Conservation (phyloP, 1,284 basidiomycete genomes). For the Athelia psychrophila region DNA sequence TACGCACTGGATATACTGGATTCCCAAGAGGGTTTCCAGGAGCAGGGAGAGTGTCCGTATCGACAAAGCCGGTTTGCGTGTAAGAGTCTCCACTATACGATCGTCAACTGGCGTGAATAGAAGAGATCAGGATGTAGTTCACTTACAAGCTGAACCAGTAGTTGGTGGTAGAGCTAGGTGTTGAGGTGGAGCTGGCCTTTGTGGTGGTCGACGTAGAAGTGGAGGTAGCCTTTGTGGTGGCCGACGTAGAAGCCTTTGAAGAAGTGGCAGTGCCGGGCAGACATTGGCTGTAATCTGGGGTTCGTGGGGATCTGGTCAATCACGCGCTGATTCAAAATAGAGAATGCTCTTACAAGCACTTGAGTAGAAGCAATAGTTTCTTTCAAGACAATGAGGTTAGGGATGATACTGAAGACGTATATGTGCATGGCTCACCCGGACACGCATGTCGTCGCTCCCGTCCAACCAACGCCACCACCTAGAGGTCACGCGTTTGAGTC, state of each 20-base stretch:
- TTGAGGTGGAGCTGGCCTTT: conserved; percentile 14
- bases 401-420: not conserved
- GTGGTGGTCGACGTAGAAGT: conserved; percentile 9
- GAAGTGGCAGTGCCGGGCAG: conserved; percentile 24
- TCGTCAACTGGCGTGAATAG: not conserved
- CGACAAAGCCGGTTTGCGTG: conserved; percentile 50
- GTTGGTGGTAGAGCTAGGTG: conserved; percentile 21
- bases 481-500: not conserved
- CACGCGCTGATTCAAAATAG: not conserved
- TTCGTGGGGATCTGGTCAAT: conserved; percentile 13
- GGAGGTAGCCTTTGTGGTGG: conserved; percentile 21
- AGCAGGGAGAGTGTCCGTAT: conserved; percentile 37
- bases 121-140: not conserved
- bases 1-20: conserved; percentile 46
- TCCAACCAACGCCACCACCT: conserved; percentile 39
- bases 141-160: conserved; percentile 53
- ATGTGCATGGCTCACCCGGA: conserved; percentile 25
- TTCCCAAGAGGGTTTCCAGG: conserved; percentile 54
- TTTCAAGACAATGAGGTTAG: conserved; percentile 8
- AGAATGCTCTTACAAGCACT: conserved; percentile 35
- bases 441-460: conserved; percentile 36
- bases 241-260: too few relatives aligned
- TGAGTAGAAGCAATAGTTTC: conserved; percentile 30
- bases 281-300: conserved; percentile 43
- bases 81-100: conserved; percentile 54